Evolutionary conservation across 306 rosid genomes (phyloP), one percentile per base, ranked within the genome.

Genomic region (Vigna unguiculata): DNA sequence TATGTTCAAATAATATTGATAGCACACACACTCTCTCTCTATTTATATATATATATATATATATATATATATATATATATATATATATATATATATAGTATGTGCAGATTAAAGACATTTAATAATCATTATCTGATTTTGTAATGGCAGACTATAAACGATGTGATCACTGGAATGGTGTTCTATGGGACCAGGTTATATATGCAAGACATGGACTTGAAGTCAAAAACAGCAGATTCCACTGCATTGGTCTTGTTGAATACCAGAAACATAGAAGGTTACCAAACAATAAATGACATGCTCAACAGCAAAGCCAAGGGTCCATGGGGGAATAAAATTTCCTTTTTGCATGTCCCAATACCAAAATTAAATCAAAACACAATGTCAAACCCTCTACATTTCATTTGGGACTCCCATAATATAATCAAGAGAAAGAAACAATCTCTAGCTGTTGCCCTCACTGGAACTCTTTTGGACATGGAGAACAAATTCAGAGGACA

Each of bases 301-400:
- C 62, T 81, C 0, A 73, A 82, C 36, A 74, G 78, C 7, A 72
- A 86, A 34, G 54, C 87, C 15, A 68, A 73, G 70, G 82, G 82
- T 47, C 82, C 83, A 41, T 89, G 90, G 93, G 96, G 93, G 24
- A 91, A 91, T 45, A 79, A 55, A 67, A 57, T 89, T 7, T 68
- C 85, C 17, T 80, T 87, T 65, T 61, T 89, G 86, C 89, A 78
- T 62, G 74, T 89, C 1, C 77, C 90, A 9, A 81, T 91, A 3
- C 91, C 91, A 0, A 87, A 89, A 46, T 70, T 81, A 2, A 79
- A 45, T 14, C 76, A 64, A 5, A 43, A 16, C n/a, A 80, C 13
- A 53, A 68, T 41, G 51, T 76, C 85, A 45, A 74, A 82, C 36
- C 93, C 93, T 15, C 69, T 91, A 9, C 75, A 80, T 3, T 91